Conservation (phyloP, 2,329 filamentous ascomycete species). For the Stenocarpella maydis region DNA sequence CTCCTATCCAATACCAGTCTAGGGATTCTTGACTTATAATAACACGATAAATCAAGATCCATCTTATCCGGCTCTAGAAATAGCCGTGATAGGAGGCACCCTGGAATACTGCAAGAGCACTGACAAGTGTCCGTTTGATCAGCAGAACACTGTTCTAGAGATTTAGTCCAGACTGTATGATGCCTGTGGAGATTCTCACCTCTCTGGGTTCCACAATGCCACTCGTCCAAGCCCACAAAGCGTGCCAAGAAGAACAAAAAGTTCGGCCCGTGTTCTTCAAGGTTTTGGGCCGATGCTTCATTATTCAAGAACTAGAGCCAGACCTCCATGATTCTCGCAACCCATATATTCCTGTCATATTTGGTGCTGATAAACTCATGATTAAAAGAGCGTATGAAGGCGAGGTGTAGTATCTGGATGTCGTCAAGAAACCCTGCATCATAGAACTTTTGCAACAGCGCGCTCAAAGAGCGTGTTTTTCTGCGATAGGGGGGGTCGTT, state of each 20-base stretch:
- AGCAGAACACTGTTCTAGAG: not conserved
- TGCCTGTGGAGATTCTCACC: not conserved
- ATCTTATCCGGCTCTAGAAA: not conserved
- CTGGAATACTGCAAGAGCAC: not conserved
- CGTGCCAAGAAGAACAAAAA: not conserved
- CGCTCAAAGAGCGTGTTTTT: no score
- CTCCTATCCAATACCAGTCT: not conserved
- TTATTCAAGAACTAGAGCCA: not conserved
- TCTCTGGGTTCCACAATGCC: not conserved
- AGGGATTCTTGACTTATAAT: not conserved
- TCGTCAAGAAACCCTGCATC: no score
- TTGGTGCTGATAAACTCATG: no score
- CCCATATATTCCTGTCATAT: not conserved
- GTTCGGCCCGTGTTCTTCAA: not conserved
- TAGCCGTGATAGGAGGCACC: not conserved
- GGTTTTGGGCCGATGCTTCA: not conserved
- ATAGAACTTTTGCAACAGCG: no score
- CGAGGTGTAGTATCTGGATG: not conserved
- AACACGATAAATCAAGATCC: not conserved
- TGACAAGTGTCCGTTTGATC: not conserved
- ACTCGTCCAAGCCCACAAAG: not conserved
- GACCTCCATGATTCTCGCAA: not conserved
- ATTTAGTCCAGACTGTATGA: not conserved
- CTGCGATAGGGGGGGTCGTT: no score
- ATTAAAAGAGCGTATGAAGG: not conserved